phyloP scores from a whole-genome alignment of 345 rosid genomes.

The Linum usitatissimum region DNA sequence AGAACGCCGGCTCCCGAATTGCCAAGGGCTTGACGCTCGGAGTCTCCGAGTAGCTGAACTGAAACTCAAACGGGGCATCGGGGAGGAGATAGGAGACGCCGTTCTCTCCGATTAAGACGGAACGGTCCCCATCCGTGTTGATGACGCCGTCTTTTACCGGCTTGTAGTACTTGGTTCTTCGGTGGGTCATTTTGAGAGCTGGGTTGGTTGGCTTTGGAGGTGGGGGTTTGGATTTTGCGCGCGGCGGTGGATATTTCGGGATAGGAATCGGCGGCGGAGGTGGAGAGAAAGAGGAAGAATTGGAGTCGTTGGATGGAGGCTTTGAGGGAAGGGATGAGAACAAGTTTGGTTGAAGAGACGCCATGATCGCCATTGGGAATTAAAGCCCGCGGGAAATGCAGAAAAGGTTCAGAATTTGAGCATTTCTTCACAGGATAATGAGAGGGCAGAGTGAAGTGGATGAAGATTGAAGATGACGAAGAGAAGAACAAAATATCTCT shows the following conservation, averaged over 20 bases:
- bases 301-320: conserved; percentile 26
- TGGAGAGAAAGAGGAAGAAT: conserved; percentile 12
- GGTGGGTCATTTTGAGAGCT: conserved; percentile 64
- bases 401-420: not conserved
- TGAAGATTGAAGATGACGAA: not conserved
- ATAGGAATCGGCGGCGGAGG: conserved; percentile 55
- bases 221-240: conserved; percentile 17
- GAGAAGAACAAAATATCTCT: too few relatives aligned
- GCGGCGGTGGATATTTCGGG: conserved; percentile 59
- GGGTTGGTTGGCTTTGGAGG: conserved; percentile 29
- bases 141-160: conserved; percentile 56
- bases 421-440: not conserved
- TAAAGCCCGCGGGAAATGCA: not conserved
- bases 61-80: conserved; percentile 92
- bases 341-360: conserved; percentile 55
- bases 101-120: conserved; percentile 57
- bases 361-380: conserved; percentile 41
- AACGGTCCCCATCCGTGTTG: conserved; percentile 60
- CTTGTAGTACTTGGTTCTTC: conserved; percentile 52
- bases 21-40: conserved; percentile 80
- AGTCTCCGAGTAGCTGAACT: conserved; percentile 79
- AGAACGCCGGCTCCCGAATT: conserved; percentile 80
- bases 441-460: not conserved
- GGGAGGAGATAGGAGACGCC: conserved; percentile 85
- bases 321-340: conserved; percentile 67